Evolutionary conservation across 345 rosid genomes (phyloP).

Genomic region (Gossypium herbaceum): DNA sequence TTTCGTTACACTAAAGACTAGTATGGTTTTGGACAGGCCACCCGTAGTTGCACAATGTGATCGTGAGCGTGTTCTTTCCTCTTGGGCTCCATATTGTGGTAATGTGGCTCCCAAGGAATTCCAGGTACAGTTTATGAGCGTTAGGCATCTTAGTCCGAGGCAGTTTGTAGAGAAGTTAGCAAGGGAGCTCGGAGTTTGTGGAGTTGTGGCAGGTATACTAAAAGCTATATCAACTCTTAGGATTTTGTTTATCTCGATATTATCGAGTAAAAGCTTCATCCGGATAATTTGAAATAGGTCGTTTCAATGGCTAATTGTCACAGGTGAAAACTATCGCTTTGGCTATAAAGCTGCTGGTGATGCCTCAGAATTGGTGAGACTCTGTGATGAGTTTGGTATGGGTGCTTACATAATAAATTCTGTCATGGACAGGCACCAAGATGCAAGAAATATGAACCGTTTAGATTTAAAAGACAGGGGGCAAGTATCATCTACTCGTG

Average conservation of each 20-base stretch:
- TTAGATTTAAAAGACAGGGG: slow-evolving; percentile 70
- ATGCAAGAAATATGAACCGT: slow-evolving; percentile 26
- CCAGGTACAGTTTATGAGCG: slow-evolving; percentile 65
- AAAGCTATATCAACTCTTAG: background rate
- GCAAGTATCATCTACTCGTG: slow-evolving; percentile 92
- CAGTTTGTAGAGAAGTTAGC: slow-evolving; percentile 91
- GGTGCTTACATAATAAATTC: slow-evolving; percentile 67
- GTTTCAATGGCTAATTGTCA: slow-evolving; percentile 5
- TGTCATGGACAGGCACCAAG: slow-evolving; percentile 83
- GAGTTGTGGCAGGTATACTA: slow-evolving; percentile 81
- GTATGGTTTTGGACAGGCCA: slow-evolving; percentile 41
- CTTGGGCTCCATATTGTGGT: slow-evolving; percentile 79
- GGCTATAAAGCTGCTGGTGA: slow-evolving; percentile 94
- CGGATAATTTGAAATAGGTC: background rate
- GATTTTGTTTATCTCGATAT: background rate
- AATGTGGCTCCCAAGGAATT: slow-evolving; percentile 58
- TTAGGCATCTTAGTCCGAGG: slow-evolving; percentile 72
- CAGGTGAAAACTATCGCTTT: slow-evolving; percentile 89
- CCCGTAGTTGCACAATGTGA: slow-evolving; percentile 89
- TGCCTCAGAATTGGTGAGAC: slow-evolving; percentile 59
- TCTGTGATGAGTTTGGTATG: slow-evolving; percentile 67
- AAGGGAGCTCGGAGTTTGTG: slow-evolving; percentile 64
- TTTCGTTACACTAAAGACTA: background rate
- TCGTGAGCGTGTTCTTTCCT: slow-evolving; percentile 69
- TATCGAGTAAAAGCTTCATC: background rate